Evolutionary conservation across 805 yeast species (phyloP).

Genomic region (Myxozyma neglecta): DNA sequence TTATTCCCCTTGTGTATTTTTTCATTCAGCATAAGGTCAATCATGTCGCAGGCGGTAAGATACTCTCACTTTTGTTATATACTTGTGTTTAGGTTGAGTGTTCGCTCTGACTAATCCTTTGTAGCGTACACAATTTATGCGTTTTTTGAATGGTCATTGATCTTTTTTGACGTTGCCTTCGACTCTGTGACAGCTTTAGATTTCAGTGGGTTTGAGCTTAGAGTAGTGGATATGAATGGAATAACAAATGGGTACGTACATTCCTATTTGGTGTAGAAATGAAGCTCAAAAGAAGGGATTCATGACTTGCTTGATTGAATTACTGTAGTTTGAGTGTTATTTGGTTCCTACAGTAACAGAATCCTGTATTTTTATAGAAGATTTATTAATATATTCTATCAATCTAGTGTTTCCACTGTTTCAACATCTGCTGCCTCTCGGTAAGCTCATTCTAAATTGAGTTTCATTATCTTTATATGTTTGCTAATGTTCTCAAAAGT

Average conservation of each 20-base stretch:
- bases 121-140: slow-evolving; percentile 89
- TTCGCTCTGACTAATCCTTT: background rate
- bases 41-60: slow-evolving; percentile 62
- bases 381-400: slow-evolving; percentile 4
- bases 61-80: background rate
- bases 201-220: slow-evolving; percentile 60
- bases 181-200: slow-evolving; percentile 78
- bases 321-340: background rate
- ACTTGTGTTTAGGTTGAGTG: background rate
- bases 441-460: background rate
- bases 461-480: background rate
- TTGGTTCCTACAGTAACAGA: background rate
- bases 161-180: slow-evolving; percentile 77
- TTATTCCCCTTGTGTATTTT: slow-evolving; percentile 82
- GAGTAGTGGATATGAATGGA: slow-evolving; percentile 39
- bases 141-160: slow-evolving; percentile 89
- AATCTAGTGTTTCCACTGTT: slow-evolving; percentile 7
- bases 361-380: background rate
- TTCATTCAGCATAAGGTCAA: slow-evolving; percentile 92
- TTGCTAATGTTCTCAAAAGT: background rate
- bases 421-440: background rate
- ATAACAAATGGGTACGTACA: slow-evolving; percentile 34
- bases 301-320: too few relatives aligned
- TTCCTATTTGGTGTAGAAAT: slow-evolving; percentile 17
- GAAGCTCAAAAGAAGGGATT: background rate